Evolutionary conservation across 2,329 filamentous ascomycete species (phyloP).

Genomic region (Colletotrichum sp.): DNA sequence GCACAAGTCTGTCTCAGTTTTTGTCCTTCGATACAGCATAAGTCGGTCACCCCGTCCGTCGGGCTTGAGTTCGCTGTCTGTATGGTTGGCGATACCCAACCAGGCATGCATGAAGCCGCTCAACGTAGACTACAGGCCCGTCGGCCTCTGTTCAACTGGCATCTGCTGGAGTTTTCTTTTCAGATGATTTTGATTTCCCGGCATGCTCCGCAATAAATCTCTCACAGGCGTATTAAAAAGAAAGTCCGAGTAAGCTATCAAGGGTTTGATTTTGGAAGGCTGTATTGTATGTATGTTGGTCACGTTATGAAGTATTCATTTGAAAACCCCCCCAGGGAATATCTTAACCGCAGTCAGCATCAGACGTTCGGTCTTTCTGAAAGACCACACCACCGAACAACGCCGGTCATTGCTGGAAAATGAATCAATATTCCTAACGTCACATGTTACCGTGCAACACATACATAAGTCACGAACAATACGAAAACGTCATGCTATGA

Average conservation of each 20-base stretch:
- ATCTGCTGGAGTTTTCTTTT: neutral
- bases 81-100: neutral
- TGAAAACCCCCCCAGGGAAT: too few relatives aligned
- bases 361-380: too few relatives aligned
- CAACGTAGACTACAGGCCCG: accelerated
- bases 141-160: neutral
- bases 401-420: too few relatives aligned
- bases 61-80: accelerated
- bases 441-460: neutral
- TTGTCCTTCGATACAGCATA: neutral
- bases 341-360: too few relatives aligned
- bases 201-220: accelerated
- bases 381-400: too few relatives aligned
- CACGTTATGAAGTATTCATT: too few relatives aligned
- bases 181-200: accelerated
- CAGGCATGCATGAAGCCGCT: neutral
- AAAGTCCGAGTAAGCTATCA: accelerated
- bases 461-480: accelerated
- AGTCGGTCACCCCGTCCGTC: neutral
- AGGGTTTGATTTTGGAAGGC: too few relatives aligned
- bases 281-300: too few relatives aligned
- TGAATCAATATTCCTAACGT: too few relatives aligned
- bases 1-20: neutral
- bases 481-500: accelerated
- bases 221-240: too few relatives aligned